Evolutionary conservation across 106 monocot genomes (phyloP).

Genomic region (Dendrobium officinale): DNA sequence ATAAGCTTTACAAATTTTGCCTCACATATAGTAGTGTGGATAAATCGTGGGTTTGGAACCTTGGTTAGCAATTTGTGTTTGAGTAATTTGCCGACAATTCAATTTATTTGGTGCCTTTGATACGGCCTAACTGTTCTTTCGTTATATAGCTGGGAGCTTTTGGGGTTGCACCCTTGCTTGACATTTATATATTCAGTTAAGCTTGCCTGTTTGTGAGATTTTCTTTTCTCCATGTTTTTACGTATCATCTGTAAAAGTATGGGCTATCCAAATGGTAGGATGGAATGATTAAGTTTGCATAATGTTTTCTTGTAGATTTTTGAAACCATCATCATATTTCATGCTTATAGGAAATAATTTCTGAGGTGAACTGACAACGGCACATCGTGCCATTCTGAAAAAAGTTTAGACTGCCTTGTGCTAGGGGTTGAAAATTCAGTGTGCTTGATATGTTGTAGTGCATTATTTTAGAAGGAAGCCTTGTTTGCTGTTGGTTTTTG

Average conservation of each 20-base stretch:
- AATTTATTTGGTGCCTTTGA: not conserved
- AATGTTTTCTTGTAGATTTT: not conserved
- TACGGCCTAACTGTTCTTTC: not conserved
- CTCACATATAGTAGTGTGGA: not conserved
- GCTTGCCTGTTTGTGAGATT: too few relatives aligned
- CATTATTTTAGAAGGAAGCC: not conserved
- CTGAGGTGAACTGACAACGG: not conserved
- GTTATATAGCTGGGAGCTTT: not conserved
- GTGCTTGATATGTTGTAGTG: not conserved
- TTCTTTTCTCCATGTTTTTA: not conserved
- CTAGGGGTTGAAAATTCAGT: not conserved
- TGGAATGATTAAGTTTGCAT: not conserved
- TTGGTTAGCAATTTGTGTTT: not conserved
- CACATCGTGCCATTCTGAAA: not conserved
- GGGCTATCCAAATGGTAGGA: not conserved
- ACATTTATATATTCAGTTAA: not conserved
- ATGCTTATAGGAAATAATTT: not conserved
- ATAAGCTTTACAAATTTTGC: conserved; percentile 5
- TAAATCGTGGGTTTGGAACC: not conserved
- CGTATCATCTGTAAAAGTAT: not conserved
- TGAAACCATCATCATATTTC: not conserved
- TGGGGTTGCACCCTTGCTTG: not conserved
- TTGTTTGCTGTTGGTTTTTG: not conserved
- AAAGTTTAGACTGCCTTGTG: not conserved
- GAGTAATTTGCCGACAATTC: conserved; percentile 4